Percentiles rank a stretch among this genome's conserved stretches.
These are phyloP conservation scores for Pseudocercospora crystallina DNA, from an alignment of 2,329 filamentous ascomycete species.

Conservation along the genomic window DNA sequence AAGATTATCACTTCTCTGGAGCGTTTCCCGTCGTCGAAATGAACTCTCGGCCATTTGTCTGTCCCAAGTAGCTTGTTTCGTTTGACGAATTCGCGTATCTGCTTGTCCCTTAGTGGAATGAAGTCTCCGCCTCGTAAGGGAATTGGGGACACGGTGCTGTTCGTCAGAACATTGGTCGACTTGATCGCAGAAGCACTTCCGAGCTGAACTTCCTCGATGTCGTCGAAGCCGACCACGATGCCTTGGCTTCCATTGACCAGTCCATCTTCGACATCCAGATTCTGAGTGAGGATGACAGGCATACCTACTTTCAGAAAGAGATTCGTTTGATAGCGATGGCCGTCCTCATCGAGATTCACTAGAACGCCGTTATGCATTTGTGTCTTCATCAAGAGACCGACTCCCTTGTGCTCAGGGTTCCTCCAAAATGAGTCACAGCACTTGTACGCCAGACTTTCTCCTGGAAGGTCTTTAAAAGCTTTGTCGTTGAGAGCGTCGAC, in stretches of 20 bases:
- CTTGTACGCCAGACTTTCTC: slow-evolving; percentile 4
- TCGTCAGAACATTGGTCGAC: no score
- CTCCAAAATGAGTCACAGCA: slow-evolving; percentile 19
- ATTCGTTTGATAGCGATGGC: slow-evolving; percentile 5
- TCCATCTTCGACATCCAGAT: slow-evolving; percentile 44
- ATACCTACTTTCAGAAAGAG: slow-evolving; percentile 15
- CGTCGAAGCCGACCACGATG: slow-evolving; percentile 41
- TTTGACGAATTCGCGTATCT: slow-evolving; percentile 41
- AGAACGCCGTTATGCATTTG: background rate
- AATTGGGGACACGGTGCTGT: no score
- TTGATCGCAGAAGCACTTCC: background rate
- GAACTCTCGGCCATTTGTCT: slow-evolving; percentile 49
- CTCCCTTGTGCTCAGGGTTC: background rate
- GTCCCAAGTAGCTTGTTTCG: background rate
- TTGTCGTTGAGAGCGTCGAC: slow-evolving; percentile 25
- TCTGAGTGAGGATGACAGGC: slow-evolving; percentile 54
- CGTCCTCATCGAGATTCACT: background rate
- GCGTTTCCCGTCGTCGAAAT: slow-evolving; percentile 51
- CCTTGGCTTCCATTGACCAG: slow-evolving; percentile 53
- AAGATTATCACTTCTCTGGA: slow-evolving; percentile 44
- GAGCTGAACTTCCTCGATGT: background rate
- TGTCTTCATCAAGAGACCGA: no score
- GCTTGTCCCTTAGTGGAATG: no score
- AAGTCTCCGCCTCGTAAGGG: no score
- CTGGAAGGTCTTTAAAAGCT: slow-evolving; percentile 31